phyloP scores from a whole-genome alignment of 495 filamentous ascomycete genomes.

The Talaromyces ruber region DNA sequence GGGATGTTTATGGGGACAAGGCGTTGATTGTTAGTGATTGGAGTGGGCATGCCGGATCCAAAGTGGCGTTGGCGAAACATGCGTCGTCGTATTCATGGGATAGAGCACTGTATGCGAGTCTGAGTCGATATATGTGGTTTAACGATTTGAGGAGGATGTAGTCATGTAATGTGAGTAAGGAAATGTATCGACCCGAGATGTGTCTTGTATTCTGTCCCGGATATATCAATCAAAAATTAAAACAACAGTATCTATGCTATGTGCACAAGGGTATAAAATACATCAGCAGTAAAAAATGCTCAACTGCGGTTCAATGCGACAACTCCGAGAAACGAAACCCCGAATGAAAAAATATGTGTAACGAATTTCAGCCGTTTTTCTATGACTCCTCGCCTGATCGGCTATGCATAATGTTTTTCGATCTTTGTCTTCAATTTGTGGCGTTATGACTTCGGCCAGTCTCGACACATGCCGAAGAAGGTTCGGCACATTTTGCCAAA shows the following conservation, averaged over 20 bases:
- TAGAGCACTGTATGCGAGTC: constrained; percentile 27
- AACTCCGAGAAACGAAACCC: not conserved
- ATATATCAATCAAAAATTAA: not conserved
- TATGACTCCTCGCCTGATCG: not conserved
- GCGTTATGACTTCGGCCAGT: constrained; percentile 6
- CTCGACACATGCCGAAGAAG: constrained; percentile 7
- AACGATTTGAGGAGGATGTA: constrained; percentile 27
- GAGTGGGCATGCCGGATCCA: constrained; percentile 22
- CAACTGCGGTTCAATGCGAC: not conserved
- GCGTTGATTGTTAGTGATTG: constrained; percentile 25
- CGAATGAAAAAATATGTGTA: not conserved
- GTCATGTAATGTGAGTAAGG: not conserved
- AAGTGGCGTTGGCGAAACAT: constrained; percentile 25
- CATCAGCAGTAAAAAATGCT: not conserved
- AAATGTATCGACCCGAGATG: not conserved
- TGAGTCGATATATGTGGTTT: constrained; percentile 19
- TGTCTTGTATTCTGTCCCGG: not conserved
- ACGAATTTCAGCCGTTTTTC: not conserved
- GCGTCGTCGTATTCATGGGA: constrained; percentile 31
- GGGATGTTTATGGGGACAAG: constrained; percentile 13
- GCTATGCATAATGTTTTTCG: not conserved
- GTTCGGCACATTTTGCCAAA: constrained; percentile 8
- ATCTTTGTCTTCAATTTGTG: not conserved
- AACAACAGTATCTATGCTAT: not conserved
- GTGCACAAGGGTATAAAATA: not conserved